Evolutionary conservation across 2,329 filamentous ascomycete species (phyloP).

Genomic region (Helotiales sp.): DNA sequence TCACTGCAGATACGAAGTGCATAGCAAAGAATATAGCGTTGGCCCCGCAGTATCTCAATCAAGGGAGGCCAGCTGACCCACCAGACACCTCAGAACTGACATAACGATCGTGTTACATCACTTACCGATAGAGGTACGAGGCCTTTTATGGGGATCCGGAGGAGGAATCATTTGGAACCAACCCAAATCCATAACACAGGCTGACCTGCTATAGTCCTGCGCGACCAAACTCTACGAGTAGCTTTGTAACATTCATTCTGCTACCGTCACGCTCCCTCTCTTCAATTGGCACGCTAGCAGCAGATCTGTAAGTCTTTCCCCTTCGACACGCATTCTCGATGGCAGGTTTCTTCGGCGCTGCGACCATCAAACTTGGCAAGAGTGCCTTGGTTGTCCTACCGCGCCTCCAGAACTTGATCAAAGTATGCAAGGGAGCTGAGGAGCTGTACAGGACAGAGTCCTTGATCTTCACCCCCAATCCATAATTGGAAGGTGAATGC

Average conservation of each 20-base stretch:
- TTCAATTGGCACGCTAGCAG: not conserved
- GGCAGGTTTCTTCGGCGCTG: no score
- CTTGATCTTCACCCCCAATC: not conserved
- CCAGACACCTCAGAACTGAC: not conserved
- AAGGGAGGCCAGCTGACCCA: not conserved
- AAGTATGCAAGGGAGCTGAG: not conserved
- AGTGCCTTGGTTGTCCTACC: not conserved
- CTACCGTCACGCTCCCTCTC: not conserved
- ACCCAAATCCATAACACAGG: not conserved
- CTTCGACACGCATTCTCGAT: no score
- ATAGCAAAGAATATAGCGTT: not conserved
- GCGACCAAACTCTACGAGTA: not conserved
- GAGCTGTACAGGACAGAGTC: not conserved
- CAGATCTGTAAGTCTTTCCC: not conserved
- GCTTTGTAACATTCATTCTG: not conserved
- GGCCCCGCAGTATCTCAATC: not conserved
- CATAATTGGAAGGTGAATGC: not conserved
- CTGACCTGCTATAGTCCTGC: not conserved
- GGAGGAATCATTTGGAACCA: not conserved
- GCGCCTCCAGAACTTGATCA: not conserved
- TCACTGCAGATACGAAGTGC: not conserved
- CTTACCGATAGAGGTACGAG: not conserved
- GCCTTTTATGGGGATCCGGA: not conserved
- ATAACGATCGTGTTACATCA: not conserved
- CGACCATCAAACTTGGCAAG: not conserved